phyloP scores from a whole-genome alignment of 495 filamentous ascomycete species.

The Halenospora varia region DNA sequence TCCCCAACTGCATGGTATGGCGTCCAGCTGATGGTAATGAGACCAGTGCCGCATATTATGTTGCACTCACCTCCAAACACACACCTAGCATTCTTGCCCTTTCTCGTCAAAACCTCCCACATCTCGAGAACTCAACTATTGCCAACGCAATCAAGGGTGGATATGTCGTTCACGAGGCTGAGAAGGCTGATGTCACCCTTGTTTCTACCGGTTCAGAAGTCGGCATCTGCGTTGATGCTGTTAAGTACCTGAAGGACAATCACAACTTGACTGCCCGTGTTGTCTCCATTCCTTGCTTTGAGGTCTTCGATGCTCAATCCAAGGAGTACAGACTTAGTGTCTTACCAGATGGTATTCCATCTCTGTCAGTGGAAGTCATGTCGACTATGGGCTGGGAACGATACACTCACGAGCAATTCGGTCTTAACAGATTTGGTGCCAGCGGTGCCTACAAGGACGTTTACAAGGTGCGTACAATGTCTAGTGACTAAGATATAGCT shows the following conservation, averaged over 20 bases:
- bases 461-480: constrained; percentile 67
- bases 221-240: constrained; percentile 86
- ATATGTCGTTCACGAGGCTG: constrained; percentile 81
- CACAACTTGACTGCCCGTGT: constrained; percentile 86
- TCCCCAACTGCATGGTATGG: constrained; percentile 99
- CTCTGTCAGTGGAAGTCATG: constrained; percentile 91
- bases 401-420: constrained; percentile 98
- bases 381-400: constrained; percentile 93
- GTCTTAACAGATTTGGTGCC: constrained; percentile 96
- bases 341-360: constrained; percentile 90
- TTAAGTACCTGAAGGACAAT: constrained; percentile 76
- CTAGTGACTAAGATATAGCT: constrained; percentile 19
- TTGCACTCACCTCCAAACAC: constrained; percentile 83
- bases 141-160: constrained; percentile 88
- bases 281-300: constrained; percentile 93
- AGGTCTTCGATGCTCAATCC: constrained; percentile 91
- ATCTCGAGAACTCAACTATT: constrained; percentile 89
- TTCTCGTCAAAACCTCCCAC: constrained; percentile 97
- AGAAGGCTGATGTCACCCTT: constrained; percentile 82
- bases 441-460: constrained; percentile 96
- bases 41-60: constrained; percentile 96
- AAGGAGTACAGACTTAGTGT: constrained; percentile 92
- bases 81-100: constrained; percentile 91
- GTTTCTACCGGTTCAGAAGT: constrained; percentile 97
- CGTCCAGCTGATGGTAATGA: constrained; percentile 98